Evolutionary conservation across 371 early-diverging fungal species (phyloP).

Genomic region (Mycotypha africana): DNA sequence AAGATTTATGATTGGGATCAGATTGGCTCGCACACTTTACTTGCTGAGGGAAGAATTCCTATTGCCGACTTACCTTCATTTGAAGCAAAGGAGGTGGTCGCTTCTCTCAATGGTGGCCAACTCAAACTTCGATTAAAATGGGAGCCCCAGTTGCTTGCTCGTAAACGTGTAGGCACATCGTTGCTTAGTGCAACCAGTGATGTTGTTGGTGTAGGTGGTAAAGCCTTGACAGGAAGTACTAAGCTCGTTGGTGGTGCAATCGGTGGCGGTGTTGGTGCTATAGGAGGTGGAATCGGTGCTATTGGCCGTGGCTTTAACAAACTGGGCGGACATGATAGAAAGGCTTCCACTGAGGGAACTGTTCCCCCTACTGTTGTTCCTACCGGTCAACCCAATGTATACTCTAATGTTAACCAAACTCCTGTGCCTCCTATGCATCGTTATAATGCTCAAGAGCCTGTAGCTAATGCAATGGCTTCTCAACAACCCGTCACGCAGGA

Average conservation of each 20-base stretch:
- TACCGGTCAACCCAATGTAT: too few relatives aligned
- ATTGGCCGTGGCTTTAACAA: constrained; percentile 21
- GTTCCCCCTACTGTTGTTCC: background rate
- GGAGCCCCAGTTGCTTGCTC: constrained; percentile 28
- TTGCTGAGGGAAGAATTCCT: constrained; percentile 29
- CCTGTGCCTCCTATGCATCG: too few relatives aligned
- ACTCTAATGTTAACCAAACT: too few relatives aligned
- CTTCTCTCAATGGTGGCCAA: constrained; percentile 10
- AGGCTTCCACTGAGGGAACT: constrained; percentile 2
- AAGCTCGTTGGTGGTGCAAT: constrained; percentile 14
- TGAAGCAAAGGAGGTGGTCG: constrained; percentile 8
- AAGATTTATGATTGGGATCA: constrained; percentile 77
- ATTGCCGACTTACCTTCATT: constrained; percentile 18
- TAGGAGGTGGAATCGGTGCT: constrained; percentile 16
- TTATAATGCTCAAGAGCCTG: too few relatives aligned
- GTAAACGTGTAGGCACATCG: constrained; percentile 18
- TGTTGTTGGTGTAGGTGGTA: constrained; percentile 9
- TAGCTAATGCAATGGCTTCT: too few relatives aligned
- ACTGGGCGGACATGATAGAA: constrained; percentile 11
- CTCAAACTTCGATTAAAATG: constrained; percentile 20
- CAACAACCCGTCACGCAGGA: too few relatives aligned
- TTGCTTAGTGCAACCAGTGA: constrained; percentile 16
- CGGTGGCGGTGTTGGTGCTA: constrained; percentile 17
- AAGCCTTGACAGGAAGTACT: constrained; percentile 12
- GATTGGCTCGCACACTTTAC: constrained; percentile 44